phyloP scores from a whole-genome alignment of 108 stramenopile species.

The Pseudonitzschia delicatissima region DNA sequence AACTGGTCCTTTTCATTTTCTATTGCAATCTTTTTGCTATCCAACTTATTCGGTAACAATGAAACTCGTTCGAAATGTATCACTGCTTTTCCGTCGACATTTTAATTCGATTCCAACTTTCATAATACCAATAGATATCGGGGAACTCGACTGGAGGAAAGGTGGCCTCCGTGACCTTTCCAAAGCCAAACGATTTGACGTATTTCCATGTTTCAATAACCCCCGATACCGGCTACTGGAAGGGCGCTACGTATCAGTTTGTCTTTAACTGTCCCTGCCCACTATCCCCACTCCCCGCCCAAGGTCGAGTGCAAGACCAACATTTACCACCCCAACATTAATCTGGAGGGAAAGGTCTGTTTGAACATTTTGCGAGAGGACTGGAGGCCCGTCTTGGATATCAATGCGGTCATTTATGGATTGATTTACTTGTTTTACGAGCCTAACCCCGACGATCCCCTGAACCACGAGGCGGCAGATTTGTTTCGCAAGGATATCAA shows the following conservation, averaged over 20 bases:
- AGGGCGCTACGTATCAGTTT: constrained; percentile 92
- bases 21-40: neutral
- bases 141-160: constrained; percentile 98
- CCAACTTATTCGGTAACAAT: neutral
- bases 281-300: constrained; percentile 99
- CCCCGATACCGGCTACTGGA: constrained; percentile 95
- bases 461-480: constrained; percentile 98
- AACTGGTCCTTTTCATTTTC: constrained; percentile 7
- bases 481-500: constrained; percentile 90
- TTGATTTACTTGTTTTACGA: constrained; percentile 98
- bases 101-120: neutral
- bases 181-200: constrained; percentile 96
- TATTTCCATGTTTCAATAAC: constrained; percentile 85
- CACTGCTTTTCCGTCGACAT: too few relatives aligned
- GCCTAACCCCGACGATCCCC: constrained; percentile 98
- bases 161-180: constrained; percentile 90
- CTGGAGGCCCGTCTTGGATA: constrained; percentile 99
- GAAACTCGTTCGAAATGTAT: too few relatives aligned
- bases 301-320: constrained; percentile 93
- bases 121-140: constrained; percentile 77
- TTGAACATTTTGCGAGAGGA: constrained; percentile 97
- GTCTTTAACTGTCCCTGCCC: constrained; percentile 91
- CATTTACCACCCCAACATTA: constrained; percentile 99
- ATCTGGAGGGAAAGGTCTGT: constrained; percentile 98
- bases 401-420: constrained; percentile 99